Evolutionary conservation across 2,329 filamentous ascomycete species (phyloP).

Genomic region (Talaromyces sp.): DNA sequence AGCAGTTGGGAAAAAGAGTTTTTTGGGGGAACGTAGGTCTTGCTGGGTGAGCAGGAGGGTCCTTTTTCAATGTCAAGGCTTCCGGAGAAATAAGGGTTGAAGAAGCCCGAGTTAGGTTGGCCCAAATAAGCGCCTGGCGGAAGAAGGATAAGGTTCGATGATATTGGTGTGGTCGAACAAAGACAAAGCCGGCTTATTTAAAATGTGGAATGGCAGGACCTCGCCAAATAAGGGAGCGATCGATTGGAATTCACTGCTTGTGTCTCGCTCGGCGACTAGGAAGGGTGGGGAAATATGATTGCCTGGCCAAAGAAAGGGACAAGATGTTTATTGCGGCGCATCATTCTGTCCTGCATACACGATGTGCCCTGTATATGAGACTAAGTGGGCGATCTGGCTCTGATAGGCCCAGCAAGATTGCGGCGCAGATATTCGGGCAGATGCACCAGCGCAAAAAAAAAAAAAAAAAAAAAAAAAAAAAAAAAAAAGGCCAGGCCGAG

Average conservation of each 20-base stretch:
- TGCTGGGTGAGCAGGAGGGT: not conserved
- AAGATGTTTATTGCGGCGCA: slow-evolving; percentile 11
- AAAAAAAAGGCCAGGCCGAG: not conserved
- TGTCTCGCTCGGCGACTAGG: slow-evolving; percentile 6
- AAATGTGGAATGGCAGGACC: slow-evolving; percentile 2
- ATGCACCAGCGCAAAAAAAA: not conserved
- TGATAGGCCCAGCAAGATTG: slow-evolving; percentile 8
- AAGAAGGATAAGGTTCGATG: not conserved
- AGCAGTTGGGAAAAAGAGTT: not conserved
- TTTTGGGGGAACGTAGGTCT: not conserved
- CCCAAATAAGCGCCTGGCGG: not conserved
- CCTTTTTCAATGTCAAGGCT: not conserved
- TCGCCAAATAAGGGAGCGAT: slow-evolving; percentile 7
- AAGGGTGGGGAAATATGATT: slow-evolving; percentile 6
- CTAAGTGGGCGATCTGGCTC: slow-evolving; percentile 3
- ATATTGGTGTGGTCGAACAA: slow-evolving; percentile 2
- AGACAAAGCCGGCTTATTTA: slow-evolving; percentile 4
- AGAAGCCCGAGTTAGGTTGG: not conserved
- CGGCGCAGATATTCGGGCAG: slow-evolving; percentile 1
- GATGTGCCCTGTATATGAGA: slow-evolving; percentile 9
- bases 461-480: not conserved
- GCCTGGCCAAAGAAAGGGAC: slow-evolving; percentile 10
- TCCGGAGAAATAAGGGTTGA: not conserved
- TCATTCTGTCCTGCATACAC: slow-evolving; percentile 10
- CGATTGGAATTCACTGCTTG: slow-evolving; percentile 3